These are phyloP conservation scores for Salix suchowensis DNA, from an alignment of 345 rosid species.

Conservation along the genomic window DNA sequence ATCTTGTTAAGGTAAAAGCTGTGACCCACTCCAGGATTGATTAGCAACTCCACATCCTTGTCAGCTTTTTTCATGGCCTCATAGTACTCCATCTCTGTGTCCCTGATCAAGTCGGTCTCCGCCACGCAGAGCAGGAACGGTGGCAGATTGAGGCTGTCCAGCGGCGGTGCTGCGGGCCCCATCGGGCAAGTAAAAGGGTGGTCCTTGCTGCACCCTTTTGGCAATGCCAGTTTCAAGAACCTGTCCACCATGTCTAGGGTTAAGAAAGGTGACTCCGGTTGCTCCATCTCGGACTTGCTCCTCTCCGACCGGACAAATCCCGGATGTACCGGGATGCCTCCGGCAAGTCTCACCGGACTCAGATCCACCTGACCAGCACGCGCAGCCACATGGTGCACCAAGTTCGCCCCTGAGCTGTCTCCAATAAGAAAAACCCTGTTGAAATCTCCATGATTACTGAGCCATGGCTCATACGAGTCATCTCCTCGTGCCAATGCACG, in stretches of 20 bases:
- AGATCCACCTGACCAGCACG: slow-evolving; percentile 14
- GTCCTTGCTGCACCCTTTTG: slow-evolving; percentile 40
- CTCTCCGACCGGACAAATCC: slow-evolving; percentile 40
- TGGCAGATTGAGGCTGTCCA: slow-evolving; percentile 40
- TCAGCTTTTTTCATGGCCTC: slow-evolving; percentile 44
- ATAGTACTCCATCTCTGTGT: slow-evolving; percentile 57
- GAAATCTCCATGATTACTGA: slow-evolving; percentile 13
- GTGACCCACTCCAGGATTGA: slow-evolving; percentile 52
- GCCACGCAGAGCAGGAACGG: slow-evolving; percentile 50
- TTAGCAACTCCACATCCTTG: slow-evolving; percentile 44
- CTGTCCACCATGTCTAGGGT: slow-evolving; percentile 60
- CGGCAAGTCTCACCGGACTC: slow-evolving; percentile 19
- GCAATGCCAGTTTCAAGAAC: slow-evolving; percentile 43
- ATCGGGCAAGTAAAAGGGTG: slow-evolving; percentile 60
- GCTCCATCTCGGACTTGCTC: slow-evolving; percentile 62
- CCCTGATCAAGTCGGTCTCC: slow-evolving; percentile 42
- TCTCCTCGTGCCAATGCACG: slow-evolving; percentile 9
- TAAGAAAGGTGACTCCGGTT: slow-evolving; percentile 50
- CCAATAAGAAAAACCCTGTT: slow-evolving; percentile 30
- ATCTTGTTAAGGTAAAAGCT: slow-evolving; percentile 55
- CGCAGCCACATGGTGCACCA: slow-evolving; percentile 32
- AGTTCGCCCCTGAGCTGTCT: slow-evolving; percentile 30
- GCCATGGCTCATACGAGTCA: slow-evolving; percentile 13
- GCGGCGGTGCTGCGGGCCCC: slow-evolving; percentile 40
- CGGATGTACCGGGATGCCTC: slow-evolving; percentile 30